Conservation (phyloP, 2,329 filamentous ascomycete genomes). For the Pleomassaria siparia region DNA sequence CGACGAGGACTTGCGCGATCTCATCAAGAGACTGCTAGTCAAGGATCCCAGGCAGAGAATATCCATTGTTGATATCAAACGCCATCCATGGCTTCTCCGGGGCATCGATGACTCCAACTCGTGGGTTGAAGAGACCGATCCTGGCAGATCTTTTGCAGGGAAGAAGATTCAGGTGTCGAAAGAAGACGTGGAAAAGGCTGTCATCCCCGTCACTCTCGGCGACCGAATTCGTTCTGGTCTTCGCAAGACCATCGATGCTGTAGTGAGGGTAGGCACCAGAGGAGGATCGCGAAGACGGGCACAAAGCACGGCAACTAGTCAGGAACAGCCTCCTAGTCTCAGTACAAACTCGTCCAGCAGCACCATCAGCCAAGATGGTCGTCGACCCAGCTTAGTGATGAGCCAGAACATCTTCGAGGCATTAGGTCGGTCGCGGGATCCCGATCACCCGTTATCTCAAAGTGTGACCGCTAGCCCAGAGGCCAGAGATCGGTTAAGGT, state of each 20-base stretch:
- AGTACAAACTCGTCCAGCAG: conserved; percentile 56
- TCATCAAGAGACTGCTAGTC: conserved; percentile 75
- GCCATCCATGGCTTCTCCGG: conserved; percentile 85
- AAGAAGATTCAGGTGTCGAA: conserved; percentile 90
- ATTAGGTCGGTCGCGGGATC: conserved; percentile 52
- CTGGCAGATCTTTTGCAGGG: conserved; percentile 73
- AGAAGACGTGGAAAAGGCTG: conserved; percentile 86
- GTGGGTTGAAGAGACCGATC: conserved; percentile 96
- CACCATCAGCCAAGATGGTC: conserved; percentile 56
- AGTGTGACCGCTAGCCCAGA: conserved; percentile 73
- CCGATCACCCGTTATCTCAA: conserved; percentile 73
- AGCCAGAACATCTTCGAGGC: conserved; percentile 59
- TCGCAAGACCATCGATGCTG: conserved; percentile 55
- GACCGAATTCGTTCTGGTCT: conserved; percentile 81
- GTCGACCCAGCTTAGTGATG: conserved; percentile 60
- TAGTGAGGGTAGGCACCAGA: conserved; percentile 25
- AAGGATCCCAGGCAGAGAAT: conserved; percentile 92
- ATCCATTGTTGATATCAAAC: conserved; percentile 86
- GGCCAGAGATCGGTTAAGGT: conserved; percentile 38
- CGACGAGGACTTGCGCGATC: conserved; percentile 75
- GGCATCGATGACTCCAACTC: conserved; percentile 71
- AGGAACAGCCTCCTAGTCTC: conserved; percentile 57
- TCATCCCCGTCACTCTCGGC: conserved; percentile 84
- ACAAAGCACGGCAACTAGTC: conserved; percentile 56
- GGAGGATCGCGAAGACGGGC: conserved; percentile 55